A percentile compares a stretch with the other conserved stretches of the same genome.
Conservation (phyloP, 148 eudicot genomes). For the Beta vulgaris region DNA sequence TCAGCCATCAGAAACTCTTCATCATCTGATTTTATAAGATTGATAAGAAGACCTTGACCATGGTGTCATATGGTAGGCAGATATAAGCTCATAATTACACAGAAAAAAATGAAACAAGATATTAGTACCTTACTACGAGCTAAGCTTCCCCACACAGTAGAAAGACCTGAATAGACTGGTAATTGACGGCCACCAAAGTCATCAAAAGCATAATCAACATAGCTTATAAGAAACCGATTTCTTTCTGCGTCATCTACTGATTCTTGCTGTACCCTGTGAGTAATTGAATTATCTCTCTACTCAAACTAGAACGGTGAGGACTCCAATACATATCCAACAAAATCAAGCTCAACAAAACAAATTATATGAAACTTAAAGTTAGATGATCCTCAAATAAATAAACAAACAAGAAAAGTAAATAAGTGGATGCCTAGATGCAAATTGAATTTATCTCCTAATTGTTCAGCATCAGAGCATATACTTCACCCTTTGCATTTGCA, state of each 20-base stretch:
- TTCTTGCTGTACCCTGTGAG: conserved; percentile 92
- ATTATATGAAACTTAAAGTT: neutral
- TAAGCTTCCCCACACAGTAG: conserved; percentile 99
- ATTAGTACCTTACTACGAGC: conserved; percentile 94
- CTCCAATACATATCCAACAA: neutral
- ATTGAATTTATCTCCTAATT: neutral
- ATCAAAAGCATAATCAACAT: conserved; percentile 93
- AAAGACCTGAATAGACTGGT: conserved; percentile 95
- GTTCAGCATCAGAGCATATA: too few species aligned
- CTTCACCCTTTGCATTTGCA: too few species aligned
- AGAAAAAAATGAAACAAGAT: conserved; percentile 7
- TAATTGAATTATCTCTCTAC: neutral
- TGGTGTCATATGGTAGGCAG: neutral
- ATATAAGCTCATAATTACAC: neutral
- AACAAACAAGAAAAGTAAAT: neutral
- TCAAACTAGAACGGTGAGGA: neutral
- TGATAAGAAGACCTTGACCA: neutral
- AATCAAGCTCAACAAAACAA: neutral
- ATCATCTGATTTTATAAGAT: neutral
- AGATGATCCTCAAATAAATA: neutral
- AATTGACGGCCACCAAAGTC: conserved; percentile 98
- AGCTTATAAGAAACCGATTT: conserved; percentile 69
- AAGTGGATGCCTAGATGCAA: neutral
- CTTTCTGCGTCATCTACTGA: conserved; percentile 97
- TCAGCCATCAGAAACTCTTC: neutral